A percentile compares a stretch with the other conserved stretches of the same genome.
Evolutionary conservation across 495 filamentous ascomycete genomes (phyloP).

Genomic region (Barbatosphaeria neglecta): DNA sequence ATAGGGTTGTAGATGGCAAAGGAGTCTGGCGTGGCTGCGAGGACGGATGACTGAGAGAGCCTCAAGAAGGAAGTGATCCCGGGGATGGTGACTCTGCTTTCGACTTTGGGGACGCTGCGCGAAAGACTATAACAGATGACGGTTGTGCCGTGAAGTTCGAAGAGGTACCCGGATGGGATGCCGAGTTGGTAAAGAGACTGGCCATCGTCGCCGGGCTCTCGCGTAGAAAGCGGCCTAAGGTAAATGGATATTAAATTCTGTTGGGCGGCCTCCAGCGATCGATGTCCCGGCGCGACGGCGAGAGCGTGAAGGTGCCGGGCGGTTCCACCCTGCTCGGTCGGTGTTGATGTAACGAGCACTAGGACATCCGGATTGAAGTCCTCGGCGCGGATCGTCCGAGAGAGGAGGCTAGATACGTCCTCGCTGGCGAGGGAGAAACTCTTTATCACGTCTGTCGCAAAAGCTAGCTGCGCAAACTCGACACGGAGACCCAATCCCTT

Average conservation of each 20-base stretch:
- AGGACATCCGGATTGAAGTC: slow-evolving; percentile 36
- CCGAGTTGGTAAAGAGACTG: slow-evolving; percentile 37
- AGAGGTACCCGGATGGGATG: slow-evolving; percentile 40
- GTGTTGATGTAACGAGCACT: slow-evolving; percentile 27
- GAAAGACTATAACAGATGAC: slow-evolving; percentile 41
- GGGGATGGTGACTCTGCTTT: slow-evolving; percentile 22
- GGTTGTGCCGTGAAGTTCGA: slow-evolving; percentile 31
- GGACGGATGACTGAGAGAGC: slow-evolving; percentile 37
- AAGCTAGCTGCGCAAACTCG: slow-evolving; percentile 24
- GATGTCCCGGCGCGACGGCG: slow-evolving; percentile 19
- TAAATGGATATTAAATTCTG: slow-evolving; percentile 16
- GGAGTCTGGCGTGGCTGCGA: slow-evolving; percentile 27
- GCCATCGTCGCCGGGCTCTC: slow-evolving; percentile 4
- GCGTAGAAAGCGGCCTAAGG: slow-evolving; percentile 11
- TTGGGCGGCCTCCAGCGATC: slow-evolving; percentile 8
- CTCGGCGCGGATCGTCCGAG: slow-evolving; percentile 20
- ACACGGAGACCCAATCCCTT: slow-evolving; percentile 19
- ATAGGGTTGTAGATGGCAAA: slow-evolving; percentile 52
- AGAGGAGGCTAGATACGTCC: slow-evolving; percentile 25
- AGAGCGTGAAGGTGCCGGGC: slow-evolving; percentile 34
- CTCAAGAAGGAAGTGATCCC: slow-evolving; percentile 38
- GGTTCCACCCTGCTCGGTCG: slow-evolving; percentile 3
- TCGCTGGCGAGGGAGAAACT: slow-evolving; percentile 29
- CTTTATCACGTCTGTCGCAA: slow-evolving; percentile 28
- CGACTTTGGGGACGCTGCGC: slow-evolving; percentile 32